Evolutionary conservation across 305 asterid genomes (phyloP).

Genomic region (Ilex paraguariensis): DNA sequence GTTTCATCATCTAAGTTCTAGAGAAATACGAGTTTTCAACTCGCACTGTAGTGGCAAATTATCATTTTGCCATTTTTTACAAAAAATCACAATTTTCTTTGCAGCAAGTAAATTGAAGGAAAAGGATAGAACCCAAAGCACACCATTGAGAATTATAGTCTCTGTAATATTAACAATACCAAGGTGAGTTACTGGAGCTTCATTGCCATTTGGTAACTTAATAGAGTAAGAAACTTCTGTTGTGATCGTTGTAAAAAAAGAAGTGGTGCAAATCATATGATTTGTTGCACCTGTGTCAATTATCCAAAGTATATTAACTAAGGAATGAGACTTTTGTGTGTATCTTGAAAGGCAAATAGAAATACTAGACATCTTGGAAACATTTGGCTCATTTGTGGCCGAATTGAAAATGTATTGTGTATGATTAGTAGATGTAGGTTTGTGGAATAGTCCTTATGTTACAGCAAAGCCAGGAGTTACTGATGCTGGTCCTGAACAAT

Average conservation of each 20-base stretch:
- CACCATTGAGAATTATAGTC: too few species aligned
- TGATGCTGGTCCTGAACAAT: background rate
- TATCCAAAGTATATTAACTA: background rate
- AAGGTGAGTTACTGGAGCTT: background rate
- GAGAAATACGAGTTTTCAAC: too few species aligned
- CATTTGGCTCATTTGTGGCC: background rate
- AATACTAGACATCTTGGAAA: too few species aligned
- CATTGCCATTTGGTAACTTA: background rate
- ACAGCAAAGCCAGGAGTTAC: background rate
- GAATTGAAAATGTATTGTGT: background rate
- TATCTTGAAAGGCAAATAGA: background rate
- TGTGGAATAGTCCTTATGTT: background rate
- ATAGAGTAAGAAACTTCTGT: background rate
- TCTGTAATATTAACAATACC: background rate
- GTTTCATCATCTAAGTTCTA: too few species aligned
- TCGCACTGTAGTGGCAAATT: too few species aligned
- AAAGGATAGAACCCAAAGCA: too few species aligned
- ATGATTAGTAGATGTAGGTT: background rate
- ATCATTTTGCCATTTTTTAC: too few species aligned
- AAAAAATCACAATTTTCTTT: too few species aligned
- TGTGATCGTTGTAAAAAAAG: background rate
- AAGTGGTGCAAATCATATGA: background rate
- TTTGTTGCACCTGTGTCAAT: background rate
- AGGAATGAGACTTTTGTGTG: background rate
- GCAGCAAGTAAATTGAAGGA: too few species aligned